Evolutionary conservation across 2,329 filamentous ascomycete species (phyloP), one percentile per base, ranked within the genome.

Genomic region (Calonectria leucothoes): DNA sequence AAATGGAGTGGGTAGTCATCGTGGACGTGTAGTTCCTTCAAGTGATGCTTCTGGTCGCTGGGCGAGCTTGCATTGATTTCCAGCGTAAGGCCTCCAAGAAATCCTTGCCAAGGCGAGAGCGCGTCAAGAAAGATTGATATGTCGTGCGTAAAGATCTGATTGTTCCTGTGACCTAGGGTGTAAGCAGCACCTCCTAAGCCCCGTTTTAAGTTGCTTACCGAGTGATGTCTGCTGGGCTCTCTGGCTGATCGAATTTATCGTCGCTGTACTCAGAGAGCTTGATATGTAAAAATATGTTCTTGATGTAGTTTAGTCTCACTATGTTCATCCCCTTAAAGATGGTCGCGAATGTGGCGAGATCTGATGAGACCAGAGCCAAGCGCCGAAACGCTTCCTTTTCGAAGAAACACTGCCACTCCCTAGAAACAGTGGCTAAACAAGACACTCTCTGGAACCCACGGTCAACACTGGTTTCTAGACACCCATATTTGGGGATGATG

Each of bases 31-130:
- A 51, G 12, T 17, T 71, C 39, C 12, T 25, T 4, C 1, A 3
- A 1, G n/a, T 70, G 71, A 37, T 59, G 52, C 17, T 11, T 31
- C 27, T 52, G 37, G 35, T 77, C 76, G 29, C 71, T 75, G 0
- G 76, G 74, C 12, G 76, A 76, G 25, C 64, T 25, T 27, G 74
- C 69, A 6, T 66, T 35, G 29, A 77, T 70, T 31, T 77, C 73
- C 7, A 77, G 69, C 5, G 52, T 63, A 1, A 77, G 70, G 6
- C 76, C 76, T 52, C 74, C 75, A 14, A 33, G 20, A 15, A n/a
- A 31, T n/a, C 68, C 73, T 45, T 63, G 20, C 76, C 76, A 77
- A 17, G 52, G 27, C 0, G 76, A 75, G 10, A 77, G 33, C 6
- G 42, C 35, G 11, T 72, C 52, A n/a, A 75, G 69, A 0, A 77